Percentiles rank a stretch among this genome's conserved stretches.
phyloP scores from a whole-genome alignment of 768 basidiomycete genomes.

The Austroboletus eburneus region DNA sequence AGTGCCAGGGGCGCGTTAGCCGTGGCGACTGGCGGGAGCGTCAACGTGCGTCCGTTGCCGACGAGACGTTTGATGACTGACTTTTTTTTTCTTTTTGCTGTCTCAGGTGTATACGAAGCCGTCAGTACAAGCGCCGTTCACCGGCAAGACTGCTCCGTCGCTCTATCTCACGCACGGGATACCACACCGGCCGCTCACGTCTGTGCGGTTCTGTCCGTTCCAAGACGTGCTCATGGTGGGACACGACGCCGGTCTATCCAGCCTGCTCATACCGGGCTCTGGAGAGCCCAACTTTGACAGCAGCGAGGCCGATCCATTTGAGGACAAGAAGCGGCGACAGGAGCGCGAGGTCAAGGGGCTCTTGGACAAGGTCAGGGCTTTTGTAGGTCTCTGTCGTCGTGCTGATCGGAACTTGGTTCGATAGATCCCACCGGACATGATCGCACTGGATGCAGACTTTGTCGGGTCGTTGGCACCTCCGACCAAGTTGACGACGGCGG shows the following conservation, averaged over 20 bases:
- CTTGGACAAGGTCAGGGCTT: conserved; percentile 69
- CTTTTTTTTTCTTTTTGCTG: no score
- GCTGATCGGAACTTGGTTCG: not conserved
- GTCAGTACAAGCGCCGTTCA: conserved; percentile 54
- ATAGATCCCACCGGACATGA: conserved; percentile 90
- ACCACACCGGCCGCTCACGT: conserved; percentile 70
- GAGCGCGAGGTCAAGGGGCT: conserved; percentile 90
- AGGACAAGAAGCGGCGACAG: conserved; percentile 71
- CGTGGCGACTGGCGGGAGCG: conserved; percentile 76
- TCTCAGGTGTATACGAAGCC: conserved; percentile 69
- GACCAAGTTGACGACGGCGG: conserved; percentile 51
- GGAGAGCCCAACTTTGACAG: conserved; percentile 97
- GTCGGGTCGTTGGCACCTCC: conserved; percentile 65
- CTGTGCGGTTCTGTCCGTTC: conserved; percentile 83
- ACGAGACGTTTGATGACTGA: not conserved
- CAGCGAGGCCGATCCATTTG: conserved; percentile 91
- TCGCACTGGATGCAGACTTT: conserved; percentile 76
- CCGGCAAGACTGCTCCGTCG: conserved; percentile 55
- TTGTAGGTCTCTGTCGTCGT: not conserved
- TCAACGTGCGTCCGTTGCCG: conserved; percentile 57
- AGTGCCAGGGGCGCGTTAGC: conserved; percentile 81
- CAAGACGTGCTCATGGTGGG: conserved; percentile 81
- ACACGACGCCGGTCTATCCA: conserved; percentile 74
- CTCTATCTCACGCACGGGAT: conserved; percentile 88
- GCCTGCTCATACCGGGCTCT: conserved; percentile 83